phyloP scores from a whole-genome alignment of 176 grass and related monocot species.

The Oropetium thomaeum region DNA sequence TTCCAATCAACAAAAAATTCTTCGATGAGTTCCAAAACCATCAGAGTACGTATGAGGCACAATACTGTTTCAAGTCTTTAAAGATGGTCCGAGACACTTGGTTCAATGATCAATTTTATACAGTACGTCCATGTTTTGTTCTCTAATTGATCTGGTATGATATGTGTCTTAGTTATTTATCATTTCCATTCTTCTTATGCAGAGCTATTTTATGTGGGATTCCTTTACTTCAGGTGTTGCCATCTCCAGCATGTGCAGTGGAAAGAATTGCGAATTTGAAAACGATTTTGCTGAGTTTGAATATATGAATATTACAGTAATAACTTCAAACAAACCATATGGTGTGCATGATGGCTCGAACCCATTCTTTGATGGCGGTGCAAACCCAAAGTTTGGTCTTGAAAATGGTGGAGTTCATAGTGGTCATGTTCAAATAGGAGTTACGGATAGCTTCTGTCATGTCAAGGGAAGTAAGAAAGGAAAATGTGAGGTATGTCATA shows the following conservation, averaged over 20 bases:
- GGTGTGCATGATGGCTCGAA: constrained; percentile 70
- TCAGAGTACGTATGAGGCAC: constrained; percentile 70
- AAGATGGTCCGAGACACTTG: constrained; percentile 81
- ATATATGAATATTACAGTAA: constrained; percentile 72
- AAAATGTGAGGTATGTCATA: constrained; percentile 66
- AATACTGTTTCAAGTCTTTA: constrained; percentile 71
- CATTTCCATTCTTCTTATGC: constrained; percentile 18
- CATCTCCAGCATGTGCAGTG: constrained; percentile 64
- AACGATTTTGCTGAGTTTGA: constrained; percentile 84
- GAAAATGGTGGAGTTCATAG: constrained; percentile 62
- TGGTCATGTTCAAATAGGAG: constrained; percentile 81
- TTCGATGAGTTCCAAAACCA: constrained; percentile 55
- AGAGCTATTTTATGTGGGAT: constrained; percentile 98
- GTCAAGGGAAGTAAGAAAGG: constrained; percentile 56
- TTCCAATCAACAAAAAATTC: constrained; percentile 67
- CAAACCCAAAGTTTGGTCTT: constrained; percentile 64
- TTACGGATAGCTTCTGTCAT: constrained; percentile 64
- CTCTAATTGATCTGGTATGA: background rate
- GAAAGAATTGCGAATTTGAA: constrained; percentile 35
- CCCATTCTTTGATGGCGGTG: constrained; percentile 56
- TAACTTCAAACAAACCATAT: constrained; percentile 81
- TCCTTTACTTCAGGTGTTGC: constrained; percentile 72
- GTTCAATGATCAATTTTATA: constrained; percentile 68
- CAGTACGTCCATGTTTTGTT: constrained; percentile 32
- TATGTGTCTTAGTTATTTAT: background rate